Base-by-base conservation (phyloP, 2,329 filamentous ascomycete species). In the Mycogone perniciosa region DNA sequence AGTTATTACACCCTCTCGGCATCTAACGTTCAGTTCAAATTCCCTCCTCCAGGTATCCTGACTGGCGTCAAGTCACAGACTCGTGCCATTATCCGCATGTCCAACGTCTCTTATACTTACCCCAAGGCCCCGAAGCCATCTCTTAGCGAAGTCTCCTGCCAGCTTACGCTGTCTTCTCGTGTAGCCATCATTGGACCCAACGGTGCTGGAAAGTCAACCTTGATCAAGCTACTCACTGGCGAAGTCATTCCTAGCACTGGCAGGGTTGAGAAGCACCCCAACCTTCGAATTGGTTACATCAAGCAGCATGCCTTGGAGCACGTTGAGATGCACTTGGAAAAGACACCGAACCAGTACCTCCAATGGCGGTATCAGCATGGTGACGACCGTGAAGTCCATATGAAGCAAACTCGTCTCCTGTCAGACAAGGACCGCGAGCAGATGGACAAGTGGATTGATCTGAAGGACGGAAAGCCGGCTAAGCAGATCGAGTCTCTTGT, bases 271-370 rank as follows among this genome's bases (percentile, higher is more conserved):
- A 97, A 97, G 77, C 93, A 99, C 69, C 93, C 93, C 59, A 99
- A 99, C 70, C 74, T 99, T 64, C 91, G 93, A 78, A 96, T 99
- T 62, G 93, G 93, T 49, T 99, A 99, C 76, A 97, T 99, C 76
- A 97, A 97, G 76, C 93, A 99, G 76, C 93, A 99, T 71, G 93
- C 93, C 41, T 80, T 99, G 9, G 93, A 99, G 77, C 93, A 99
- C 81, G 93, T 99, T 8, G 92, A 99, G 74, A 96, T 96, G 92
- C 93, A 99, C 66, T 77, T 97, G 60, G 93, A 99, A 72, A 99
- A 99, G 82, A 99, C 93, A 0, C 93, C 93, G 38, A 97, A 96
- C 69, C 93, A 99, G 72, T 99, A 99, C 66, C 80, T 99, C 33
- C 93, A 97, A 72, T 99, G 93, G 93, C 88, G 93, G 62, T 99